A percentile compares a stretch with the other conserved stretches of the same genome.
phyloP scores from a whole-genome alignment of 257 asterid genomes.

The Verbena officinalis region DNA sequence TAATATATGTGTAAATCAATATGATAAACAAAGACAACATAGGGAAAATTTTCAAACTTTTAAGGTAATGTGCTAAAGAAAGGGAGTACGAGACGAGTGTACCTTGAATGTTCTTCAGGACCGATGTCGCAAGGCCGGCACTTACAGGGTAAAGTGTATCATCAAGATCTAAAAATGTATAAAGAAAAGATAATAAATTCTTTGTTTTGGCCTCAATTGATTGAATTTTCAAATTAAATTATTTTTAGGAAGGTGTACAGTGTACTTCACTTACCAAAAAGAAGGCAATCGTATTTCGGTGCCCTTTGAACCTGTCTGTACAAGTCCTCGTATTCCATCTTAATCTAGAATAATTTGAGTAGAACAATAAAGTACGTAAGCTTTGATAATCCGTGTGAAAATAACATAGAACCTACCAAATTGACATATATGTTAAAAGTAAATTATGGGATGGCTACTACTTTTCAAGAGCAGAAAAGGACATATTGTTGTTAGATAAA shows the following conservation, averaged over 20 bases:
- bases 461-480: neutral
- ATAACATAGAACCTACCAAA: constrained; percentile 26
- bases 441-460: neutral
- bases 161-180: constrained; percentile 62
- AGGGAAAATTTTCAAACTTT: neutral
- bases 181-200: neutral
- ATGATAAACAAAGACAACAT: neutral
- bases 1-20: neutral
- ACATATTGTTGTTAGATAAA: too few relatives aligned
- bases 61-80: neutral
- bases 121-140: constrained; percentile 65
- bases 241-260: neutral
- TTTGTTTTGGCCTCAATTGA: constrained; percentile 4
- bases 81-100: neutral
- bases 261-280: constrained; percentile 56
- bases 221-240: neutral
- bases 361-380: constrained; percentile 31
- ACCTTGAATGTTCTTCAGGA: constrained; percentile 78
- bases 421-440: constrained; percentile 17
- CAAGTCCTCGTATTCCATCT: constrained; percentile 65
- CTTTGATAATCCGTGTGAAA: constrained; percentile 14
- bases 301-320: constrained; percentile 61
- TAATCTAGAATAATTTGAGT: constrained; percentile 35
- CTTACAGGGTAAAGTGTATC: constrained; percentile 92
- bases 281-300: constrained; percentile 80